phyloP scores from a whole-genome alignment of 441 rosid species.

The Gossypium trilobum region DNA sequence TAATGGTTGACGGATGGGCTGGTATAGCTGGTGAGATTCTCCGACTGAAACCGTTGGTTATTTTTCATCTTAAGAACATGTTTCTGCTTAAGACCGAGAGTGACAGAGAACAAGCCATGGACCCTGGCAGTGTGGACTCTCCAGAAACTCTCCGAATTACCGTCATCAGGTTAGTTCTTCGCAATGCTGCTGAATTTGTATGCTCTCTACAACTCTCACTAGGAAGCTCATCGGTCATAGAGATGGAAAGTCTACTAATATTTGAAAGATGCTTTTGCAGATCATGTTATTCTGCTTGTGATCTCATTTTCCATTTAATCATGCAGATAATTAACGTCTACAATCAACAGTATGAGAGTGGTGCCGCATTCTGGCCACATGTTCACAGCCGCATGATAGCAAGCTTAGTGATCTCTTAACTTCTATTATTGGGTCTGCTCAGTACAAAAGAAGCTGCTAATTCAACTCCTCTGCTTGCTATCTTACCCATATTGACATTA shows the following conservation, averaged over 20 bases:
- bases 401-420: constrained; percentile 77
- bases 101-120: constrained; percentile 72
- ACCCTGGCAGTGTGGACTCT: constrained; percentile 73
- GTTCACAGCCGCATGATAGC: constrained; percentile 77
- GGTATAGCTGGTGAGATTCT: constrained; percentile 88
- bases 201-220: background rate
- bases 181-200: background rate
- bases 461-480: constrained; percentile 71
- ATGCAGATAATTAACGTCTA: constrained; percentile 80
- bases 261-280: background rate
- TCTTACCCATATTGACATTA: constrained; percentile 68
- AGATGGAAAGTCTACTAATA: background rate
- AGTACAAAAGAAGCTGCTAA: constrained; percentile 78
- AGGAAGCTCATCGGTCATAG: background rate
- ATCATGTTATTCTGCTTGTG: background rate
- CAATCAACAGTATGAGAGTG: constrained; percentile 81
- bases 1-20: constrained; percentile 98
- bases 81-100: constrained; percentile 79
- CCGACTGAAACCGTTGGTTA: constrained; percentile 62
- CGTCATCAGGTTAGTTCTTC: constrained; percentile 75
- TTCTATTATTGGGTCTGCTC: constrained; percentile 71
- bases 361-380: constrained; percentile 98
- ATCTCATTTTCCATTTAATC: constrained; percentile 2
- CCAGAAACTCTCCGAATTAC: constrained; percentile 77
- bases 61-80: constrained; percentile 81